Base-by-base conservation (phyloP, 169 alveolate genomes). In the Eimeria acervulina region DNA sequence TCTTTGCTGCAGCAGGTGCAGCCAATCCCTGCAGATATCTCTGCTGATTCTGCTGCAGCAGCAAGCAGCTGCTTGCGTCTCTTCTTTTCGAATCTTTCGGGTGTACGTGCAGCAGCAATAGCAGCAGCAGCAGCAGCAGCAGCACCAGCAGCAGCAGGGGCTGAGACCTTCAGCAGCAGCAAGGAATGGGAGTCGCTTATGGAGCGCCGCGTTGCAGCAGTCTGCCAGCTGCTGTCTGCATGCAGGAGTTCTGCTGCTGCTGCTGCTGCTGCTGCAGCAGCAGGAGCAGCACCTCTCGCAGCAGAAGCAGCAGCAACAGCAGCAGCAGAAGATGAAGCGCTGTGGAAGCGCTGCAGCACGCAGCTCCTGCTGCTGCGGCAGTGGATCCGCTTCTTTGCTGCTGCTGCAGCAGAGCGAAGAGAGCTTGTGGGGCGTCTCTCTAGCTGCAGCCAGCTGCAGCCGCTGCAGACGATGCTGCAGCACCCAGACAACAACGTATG, bases 281-380 rank as follows among this genome's bases (percentile, higher is more conserved):
- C 42, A 66, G 66, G n/a, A 66, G 66, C 66, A 55, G 66, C 66
- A 55, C 15, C 66, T 55, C n/a, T 26, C 26, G 66, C 66, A 12
- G 13, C 66, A 12, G 66, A 12, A 55, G 80, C 80, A 68, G 42
- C 83, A 72, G 83, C 83, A 72, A 52, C 89, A 78, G 66, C 66
- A 44, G 89, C 68, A 78, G 59, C 68, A 44, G 89, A 44, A 2
- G 68, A 78, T 17, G 89, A 78, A 8, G 66, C 66, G 6, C 89
- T 78, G 23, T 78, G 89, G 89, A 78, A 44, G 36, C 89, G 26
- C 68, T 78, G 89, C 89, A 78, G 89, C 89, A 78, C 19, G 23
- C 89, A 78, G 89, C 89, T 78, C 68, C 89, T 78, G 66, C 66
- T 78, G 89, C 89, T 78, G 89, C 89, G 66, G 68, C 89, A 42